phyloP scores from a whole-genome alignment of 1,284 basidiomycete species.

The Marasmius sp. region DNA sequence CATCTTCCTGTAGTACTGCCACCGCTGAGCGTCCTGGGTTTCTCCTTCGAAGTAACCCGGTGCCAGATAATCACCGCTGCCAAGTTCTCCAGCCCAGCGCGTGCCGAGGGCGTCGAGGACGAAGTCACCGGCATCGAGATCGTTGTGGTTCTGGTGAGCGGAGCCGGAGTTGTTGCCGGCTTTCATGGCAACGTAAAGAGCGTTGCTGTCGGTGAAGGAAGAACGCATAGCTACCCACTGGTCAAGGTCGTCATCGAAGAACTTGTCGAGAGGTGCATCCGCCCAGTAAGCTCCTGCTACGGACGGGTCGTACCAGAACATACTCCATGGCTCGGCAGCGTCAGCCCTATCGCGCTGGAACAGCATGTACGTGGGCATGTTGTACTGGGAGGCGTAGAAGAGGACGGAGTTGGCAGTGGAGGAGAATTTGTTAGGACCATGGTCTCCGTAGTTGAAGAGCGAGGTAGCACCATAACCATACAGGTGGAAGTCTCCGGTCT shows the following conservation, averaged over 20 bases:
- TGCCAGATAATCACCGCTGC: conserved; percentile 82
- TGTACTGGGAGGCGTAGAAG: conserved; percentile 71
- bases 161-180: conserved; percentile 65
- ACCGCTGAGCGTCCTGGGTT: conserved; percentile 66
- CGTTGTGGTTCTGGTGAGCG: conserved; percentile 86
- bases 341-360: conserved; percentile 93
- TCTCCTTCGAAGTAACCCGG: conserved; percentile 72
- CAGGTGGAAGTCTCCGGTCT: conserved; percentile 90
- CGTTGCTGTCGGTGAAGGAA: conserved; percentile 87
- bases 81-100: conserved; percentile 95
- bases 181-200: conserved; percentile 87
- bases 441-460: conserved; percentile 90
- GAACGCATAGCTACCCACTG: conserved; percentile 92
- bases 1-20: conserved; percentile 93
- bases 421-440: conserved; percentile 93
- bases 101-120: conserved; percentile 93
- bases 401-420: conserved; percentile 77
- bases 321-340: conserved; percentile 87
- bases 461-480: conserved; percentile 83
- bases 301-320: conserved; percentile 96
- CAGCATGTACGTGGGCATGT: conserved; percentile 73
- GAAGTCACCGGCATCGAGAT: conserved; percentile 92
- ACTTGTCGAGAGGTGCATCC: conserved; percentile 76
- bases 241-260: conserved; percentile 69
- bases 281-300: conserved; percentile 91